phyloP scores from a whole-genome alignment of 306 rosid genomes.

The Begonia loranthoides region DNA sequence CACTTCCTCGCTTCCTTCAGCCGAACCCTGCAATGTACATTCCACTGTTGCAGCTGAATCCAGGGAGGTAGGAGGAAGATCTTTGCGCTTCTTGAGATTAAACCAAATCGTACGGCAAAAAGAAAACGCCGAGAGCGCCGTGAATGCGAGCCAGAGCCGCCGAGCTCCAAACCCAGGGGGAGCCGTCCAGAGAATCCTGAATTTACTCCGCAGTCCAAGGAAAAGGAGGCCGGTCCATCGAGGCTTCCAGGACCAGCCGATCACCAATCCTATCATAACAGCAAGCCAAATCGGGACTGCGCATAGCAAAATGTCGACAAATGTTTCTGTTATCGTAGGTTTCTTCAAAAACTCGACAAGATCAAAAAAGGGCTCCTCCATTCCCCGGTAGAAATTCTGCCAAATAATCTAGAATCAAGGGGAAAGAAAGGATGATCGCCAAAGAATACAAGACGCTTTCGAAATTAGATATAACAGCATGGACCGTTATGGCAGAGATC shows the following conservation, averaged over 20 bases:
- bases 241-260: conserved; percentile 98
- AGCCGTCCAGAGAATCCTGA: conserved; percentile 77
- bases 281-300: conserved; percentile 98
- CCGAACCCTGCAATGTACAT: conserved; percentile 1
- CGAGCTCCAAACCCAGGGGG: conserved; percentile 97
- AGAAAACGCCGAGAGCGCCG: conserved; percentile 89
- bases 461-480: too few relatives aligned
- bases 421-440: too few relatives aligned
- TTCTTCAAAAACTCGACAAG: conserved; percentile 54
- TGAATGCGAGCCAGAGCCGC: conserved; percentile 82
- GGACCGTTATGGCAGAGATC: neutral
- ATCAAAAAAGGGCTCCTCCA: conserved; percentile 73
- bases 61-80: neutral
- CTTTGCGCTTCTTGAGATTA: conserved; percentile 38
- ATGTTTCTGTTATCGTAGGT: conserved; percentile 82
- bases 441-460: too few relatives aligned
- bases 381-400: conserved; percentile 15
- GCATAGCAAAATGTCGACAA: conserved; percentile 85
- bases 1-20: conserved; percentile 7
- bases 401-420: neutral
- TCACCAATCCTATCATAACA: conserved; percentile 77
- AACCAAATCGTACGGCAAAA: conserved; percentile 66
- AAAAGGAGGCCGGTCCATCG: conserved; percentile 88
- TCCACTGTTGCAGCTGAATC: conserved; percentile 8
- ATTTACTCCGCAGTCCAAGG: conserved; percentile 83